Evolutionary conservation across 306 rosid species (phyloP), one percentile per base, ranked within the genome.

Genomic region (Purshia tridentata): DNA sequence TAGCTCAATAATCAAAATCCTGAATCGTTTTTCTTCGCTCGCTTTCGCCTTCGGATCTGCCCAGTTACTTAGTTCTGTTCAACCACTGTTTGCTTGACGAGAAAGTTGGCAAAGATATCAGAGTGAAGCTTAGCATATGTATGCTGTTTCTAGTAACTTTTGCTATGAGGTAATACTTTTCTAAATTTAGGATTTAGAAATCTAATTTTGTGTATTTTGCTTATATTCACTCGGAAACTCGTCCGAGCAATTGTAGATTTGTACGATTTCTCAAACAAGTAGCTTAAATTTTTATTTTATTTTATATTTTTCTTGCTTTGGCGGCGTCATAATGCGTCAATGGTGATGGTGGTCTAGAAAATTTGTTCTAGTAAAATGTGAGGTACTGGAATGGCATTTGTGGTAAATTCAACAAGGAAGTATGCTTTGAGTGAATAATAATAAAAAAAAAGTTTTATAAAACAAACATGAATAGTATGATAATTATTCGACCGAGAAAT

Each of bases 1-100:
- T 18, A 35, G 67, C 50, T 53, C 16, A n/a, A 29, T 44, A 7
- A 19, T 49, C 42, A 13, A 47, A 53, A 18, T 55, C 55, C 20
- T 42, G 15, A 5, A 4, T 53, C 40, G 57, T 56, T 59, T 46
- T 73, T 73, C 47, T 35, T 16, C 2, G 14, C 20, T 42, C 61
- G 40, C 22, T 65, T 67, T 11, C 60, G 62, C 15, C 47, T 78
- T 80, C 60, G 84, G 90, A 92, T 89, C 92, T 85, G 80, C 66
- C 39, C 15, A 16, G 63, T 78, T 4, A 20, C 57, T 74, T 74
- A 18, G 42, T 55, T 44, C 49, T 55, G 20, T 39, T n/a, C 18
- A 16, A 64, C 20, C 18, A 57, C 67, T 75, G 67, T 83, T 73
- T 78, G 63, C 64, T 45, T 59, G 79, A 67, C 57, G 37, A 42